phyloP scores from a whole-genome alignment of 352 stramenopile species.

The Plasmopara muralis region DNA sequence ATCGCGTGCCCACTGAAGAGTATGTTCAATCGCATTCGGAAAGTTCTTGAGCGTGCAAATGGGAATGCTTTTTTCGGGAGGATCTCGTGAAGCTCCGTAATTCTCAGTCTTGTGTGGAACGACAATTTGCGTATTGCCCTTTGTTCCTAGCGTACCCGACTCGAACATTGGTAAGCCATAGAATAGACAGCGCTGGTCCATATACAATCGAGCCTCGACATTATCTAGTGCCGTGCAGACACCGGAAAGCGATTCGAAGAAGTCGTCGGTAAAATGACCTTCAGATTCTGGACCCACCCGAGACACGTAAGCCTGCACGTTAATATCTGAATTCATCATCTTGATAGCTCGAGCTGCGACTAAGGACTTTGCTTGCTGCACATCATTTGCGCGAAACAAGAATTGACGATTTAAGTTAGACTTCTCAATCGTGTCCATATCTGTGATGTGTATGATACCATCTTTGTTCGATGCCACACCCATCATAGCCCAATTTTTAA shows the following conservation, averaged over 20 bases:
- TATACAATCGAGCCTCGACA: conserved; percentile 96
- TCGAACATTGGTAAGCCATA: conserved; percentile 98
- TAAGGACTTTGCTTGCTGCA: conserved; percentile 94
- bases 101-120: conserved; percentile 91
- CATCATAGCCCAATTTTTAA: conserved; percentile 99
- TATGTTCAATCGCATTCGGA: conserved; percentile 99
- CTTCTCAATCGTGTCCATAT: conserved; percentile 99
- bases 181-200: conserved; percentile 95
- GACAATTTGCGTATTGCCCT: conserved; percentile 95
- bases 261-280: conserved; percentile 97
- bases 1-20: conserved; percentile 97
- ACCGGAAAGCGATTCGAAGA: conserved; percentile 91
- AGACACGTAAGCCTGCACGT: conserved; percentile 84
- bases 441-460: conserved; percentile 93
- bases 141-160: conserved; percentile 98
- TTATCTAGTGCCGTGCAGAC: conserved; percentile 99
- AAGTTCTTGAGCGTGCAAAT: conserved; percentile 99
- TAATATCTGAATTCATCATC: conserved; percentile 94
- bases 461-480: conserved; percentile 87
- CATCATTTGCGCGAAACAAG: conserved; percentile 96
- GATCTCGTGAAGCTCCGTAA: conserved; percentile 97
- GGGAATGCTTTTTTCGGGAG: conserved; percentile 98
- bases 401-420: conserved; percentile 99
- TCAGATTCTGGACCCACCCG: conserved; percentile 93
- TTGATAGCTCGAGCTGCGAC: conserved; percentile 89